Evolutionary conservation across 2,329 filamentous ascomycete genomes (phyloP), one percentile per base, ranked within the genome.

Genomic region (Aureobasidium zeae): DNA sequence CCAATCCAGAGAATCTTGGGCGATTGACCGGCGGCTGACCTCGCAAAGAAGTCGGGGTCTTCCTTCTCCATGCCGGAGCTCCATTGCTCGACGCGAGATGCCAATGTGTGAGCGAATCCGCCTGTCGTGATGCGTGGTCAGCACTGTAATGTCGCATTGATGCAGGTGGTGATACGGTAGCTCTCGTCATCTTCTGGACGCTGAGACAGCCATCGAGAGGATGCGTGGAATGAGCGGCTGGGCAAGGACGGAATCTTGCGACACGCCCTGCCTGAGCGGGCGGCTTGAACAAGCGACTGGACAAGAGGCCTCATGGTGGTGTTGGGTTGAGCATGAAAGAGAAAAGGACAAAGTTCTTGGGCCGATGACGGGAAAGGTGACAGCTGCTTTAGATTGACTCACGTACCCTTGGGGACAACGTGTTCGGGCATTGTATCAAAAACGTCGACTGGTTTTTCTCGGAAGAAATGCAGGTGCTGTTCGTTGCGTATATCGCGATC

Each of bases 1-100:
- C 86, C 86, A 52, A 93, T 75, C 86, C 86, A 93, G 47, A 93
- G 71, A 50, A 81, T 78, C 48, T 72, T 66, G 8, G 79, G 79
- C 2, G 72, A 64, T 62, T 89, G 84, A 50, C 81, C 81, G 48
- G 70, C 68, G 20, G 80, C 76, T 38, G 85, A 71, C 47, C 71
- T 76, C 34, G 74, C 67, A 66, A 89, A 86, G 66, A 86, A 80
- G 12, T 76, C 69, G 2, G 84, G 82, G 51, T 87, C 77, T 54
- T 78, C 70, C 50, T 77, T 69, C 37, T 71, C 63, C 51, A 78
- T 79, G 53, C 79, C 75, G 47, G 72, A 68, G 26, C 80, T 79
- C 80, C 82, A 88, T 52, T 77, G 70, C 51, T 76, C 74, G 67
- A 45, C 43, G 87, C 87, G 54, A 73, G 30, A 76, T 63, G 73